Evolutionary conservation across 2,329 filamentous ascomycete genomes (phyloP), one percentile per base, ranked within the genome.

Genomic region (Colletotrichum lini): DNA sequence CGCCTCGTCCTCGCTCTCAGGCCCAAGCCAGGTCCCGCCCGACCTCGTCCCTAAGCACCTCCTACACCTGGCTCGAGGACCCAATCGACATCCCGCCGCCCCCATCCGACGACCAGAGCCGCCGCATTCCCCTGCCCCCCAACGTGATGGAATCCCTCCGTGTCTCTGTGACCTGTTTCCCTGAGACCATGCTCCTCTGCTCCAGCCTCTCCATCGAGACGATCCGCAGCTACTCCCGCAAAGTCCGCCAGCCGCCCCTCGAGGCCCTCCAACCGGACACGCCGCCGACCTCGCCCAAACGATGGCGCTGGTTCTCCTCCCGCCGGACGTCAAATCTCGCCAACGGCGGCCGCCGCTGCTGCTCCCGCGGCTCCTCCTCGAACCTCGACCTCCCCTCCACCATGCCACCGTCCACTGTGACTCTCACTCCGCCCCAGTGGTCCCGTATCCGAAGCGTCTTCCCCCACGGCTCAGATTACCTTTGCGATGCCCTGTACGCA

Each of bases 401-500:
- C 35, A 60, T 67, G 21, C 21, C 40, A 8, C 66, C 18, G 45
- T 72, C 35, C 52, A 67, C 21, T 38, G 62, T 15, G 58, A 70
- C 66, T 18, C 73, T 44, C 66, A 70, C 30, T 61, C 76, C 53
- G 44, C 74, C 16, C 21, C 81, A 82, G 2, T 87, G 86, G 86
- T 75, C 76, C 4, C 76, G 84, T 0, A 81, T 91, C 67, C 83
- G 84, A 72, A 84, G 84, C 65, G 84, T 90, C 61, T 90, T 91
- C 75, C 84, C 85, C 0, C 75, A 78, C 3, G 88, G 84, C 26
- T 85, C 86, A 2, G 86, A 89, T 72, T 86, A 87, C 74, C 83
- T 90, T 7, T 89, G 88, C 75, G 87, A 90, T 62, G 87, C 88
- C 0, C 78, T 91, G 7, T 90, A 90, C 75, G 88, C 88, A 0